Base-by-base conservation (phyloP, 768 basidiomycete species). In the Strobilomyces dryophilus region DNA sequence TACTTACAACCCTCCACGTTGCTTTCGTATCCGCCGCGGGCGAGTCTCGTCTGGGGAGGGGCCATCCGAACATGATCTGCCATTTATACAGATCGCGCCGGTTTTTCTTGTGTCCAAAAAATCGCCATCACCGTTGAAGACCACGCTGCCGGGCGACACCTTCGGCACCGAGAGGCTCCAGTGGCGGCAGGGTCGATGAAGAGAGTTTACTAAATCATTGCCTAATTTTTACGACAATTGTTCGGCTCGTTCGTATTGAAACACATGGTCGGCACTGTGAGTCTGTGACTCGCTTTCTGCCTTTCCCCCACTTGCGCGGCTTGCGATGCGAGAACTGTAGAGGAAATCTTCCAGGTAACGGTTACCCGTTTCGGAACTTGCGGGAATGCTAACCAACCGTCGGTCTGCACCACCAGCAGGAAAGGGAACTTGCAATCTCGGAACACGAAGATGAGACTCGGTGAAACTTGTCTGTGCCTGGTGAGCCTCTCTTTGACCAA, bases 301-400 rank as follows among this genome's bases (percentile, higher is more conserved):
- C 42, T 55, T n/a, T 54, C 46, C 17, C n/a, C 55, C 10, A 7
- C 24, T 4, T 24, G 24, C 24, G 24, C 24, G 24, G 29, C n/a
- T 14, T 49, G 51, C 9, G 31, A 60, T 63, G 58, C 36, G 18
- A 46, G 24, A 31, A 14, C 41, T 42, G 52, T 63, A 58, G 47
- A 18, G 32, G 50, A 49, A 26, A 37, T 8, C 15, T 40, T 45
- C 50, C 24, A 57, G 51, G 61, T 51, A 9, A 45, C 4, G 4
- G 24, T 24, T 12, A 1, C 4, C 11, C 1, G 27, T 17, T 50
- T 36, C 24, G 17, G 18, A 17, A 27, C 36, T 14, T 12, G 17
- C 20, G n/a, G 14, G 4, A 21, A 14, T 1, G 21, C 17, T 26
- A n/a, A 10, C 45, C 40, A 2, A 58, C 4, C 5, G 3, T 6